Evolutionary conservation across 495 filamentous ascomycete species (phyloP), one percentile per base, ranked within the genome.

Genomic region (Penicillium daleae): DNA sequence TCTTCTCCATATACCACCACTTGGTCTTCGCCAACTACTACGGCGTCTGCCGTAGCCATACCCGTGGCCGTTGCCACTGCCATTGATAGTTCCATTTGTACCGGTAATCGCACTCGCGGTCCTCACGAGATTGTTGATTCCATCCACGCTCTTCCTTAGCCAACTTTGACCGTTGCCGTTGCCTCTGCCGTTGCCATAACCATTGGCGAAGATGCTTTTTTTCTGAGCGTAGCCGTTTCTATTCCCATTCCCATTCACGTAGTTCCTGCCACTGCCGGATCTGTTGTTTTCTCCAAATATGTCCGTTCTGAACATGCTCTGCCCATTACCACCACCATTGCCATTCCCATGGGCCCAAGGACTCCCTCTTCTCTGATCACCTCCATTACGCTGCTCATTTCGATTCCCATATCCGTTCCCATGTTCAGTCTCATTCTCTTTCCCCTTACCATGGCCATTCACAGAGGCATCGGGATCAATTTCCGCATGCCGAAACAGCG

Each of bases 401-500:
- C 55, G 55, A 19, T 44, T 52, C 13, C 26, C 33, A 46, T 51
- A 54, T 1, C 44, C 71, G 33, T 63, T 52, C 33, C 54, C 56
- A 15, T 63, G 56, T 39, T 37, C 39, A 22, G 33, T 32, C 42
- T 29, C 40, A n/a, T 33, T 39, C 21, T 56, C 53, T 39, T 49
- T 35, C 33, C 33, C 32, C 3, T 53, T 31, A 27, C 46, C 19
- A 31, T 35, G 54, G 29, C 37, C 52, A 15, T 35, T 39, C 40
- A 21, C 57, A 22, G 63, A 54, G 3, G 61, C 39, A 39, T 69
- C 62, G 21, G 74, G 69, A 56, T 79, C 61, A 42, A 80, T 52
- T 17, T 74, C 76, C 4, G 72, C 79, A 67, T 86, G 80, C 15
- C 68, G 72, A 64, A 88, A 88, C n/a, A 89, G 74, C 8, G 81